phyloP scores from a whole-genome alignment of 2,329 filamentous ascomycete species.

The Didymellaceae sp. region DNA sequence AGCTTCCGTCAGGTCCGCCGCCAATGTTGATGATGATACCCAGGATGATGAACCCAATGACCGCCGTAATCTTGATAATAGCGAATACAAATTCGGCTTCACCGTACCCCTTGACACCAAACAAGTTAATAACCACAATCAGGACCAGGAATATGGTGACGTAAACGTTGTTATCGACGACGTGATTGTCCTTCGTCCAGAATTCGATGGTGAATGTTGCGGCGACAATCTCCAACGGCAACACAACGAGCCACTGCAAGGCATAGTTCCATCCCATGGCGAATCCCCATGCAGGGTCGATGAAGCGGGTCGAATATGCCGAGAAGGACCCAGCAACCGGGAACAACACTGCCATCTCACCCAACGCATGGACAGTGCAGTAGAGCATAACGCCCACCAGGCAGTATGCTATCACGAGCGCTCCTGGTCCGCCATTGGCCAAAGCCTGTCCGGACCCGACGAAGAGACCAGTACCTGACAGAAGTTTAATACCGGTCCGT shows the following conservation, averaged over 20 bases:
- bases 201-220: constrained; percentile 84
- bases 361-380: constrained; percentile 88
- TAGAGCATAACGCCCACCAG: constrained; percentile 88
- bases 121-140: constrained; percentile 77
- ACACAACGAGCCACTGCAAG: constrained; percentile 82
- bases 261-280: constrained; percentile 97
- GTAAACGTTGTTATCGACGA: constrained; percentile 65
- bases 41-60: constrained; percentile 88
- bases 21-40: constrained; percentile 87
- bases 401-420: constrained; percentile 46
- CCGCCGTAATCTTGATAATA: constrained; percentile 82
- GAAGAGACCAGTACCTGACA: constrained; percentile 69
- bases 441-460: constrained; percentile 69
- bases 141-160: constrained; percentile 80
- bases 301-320: constrained; percentile 87
- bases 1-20: constrained; percentile 66
- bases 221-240: constrained; percentile 86
- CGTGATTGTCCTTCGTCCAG: constrained; percentile 65
- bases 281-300: constrained; percentile 94
- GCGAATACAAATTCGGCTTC: constrained; percentile 90
- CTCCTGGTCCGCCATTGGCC: constrained; percentile 48
- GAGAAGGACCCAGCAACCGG: constrained; percentile 93
- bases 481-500: constrained; percentile 22
- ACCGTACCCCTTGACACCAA: constrained; percentile 78
- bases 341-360: constrained; percentile 88